Base-by-base conservation (phyloP, 805 yeast genomes). In the Ogataea zsoltii region DNA sequence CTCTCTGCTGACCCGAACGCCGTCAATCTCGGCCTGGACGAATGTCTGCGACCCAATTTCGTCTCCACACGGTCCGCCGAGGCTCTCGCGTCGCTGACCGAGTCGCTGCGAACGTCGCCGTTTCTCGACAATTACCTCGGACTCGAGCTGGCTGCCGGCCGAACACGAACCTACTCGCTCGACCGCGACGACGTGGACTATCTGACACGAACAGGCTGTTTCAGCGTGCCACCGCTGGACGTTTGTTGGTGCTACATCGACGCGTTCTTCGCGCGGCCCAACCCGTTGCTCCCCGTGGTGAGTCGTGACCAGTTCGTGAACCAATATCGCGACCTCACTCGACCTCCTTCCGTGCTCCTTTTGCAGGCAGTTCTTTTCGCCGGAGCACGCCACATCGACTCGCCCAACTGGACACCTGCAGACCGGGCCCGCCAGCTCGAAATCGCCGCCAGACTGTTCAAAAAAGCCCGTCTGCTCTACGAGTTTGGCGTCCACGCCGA, bases 251-350 rank as follows among this genome's bases (percentile, higher is more conserved):
- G 80, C 51, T 66, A 84, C 44, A 72, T 85, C 30, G 72, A 79
- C 37, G 66, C 75, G 36, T 86, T 74, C 62, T 85, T 86, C 54
- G 75, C 73, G 36, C 76, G 76, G 49, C 74, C 83, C 31, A 88
- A 85, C 57, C 88, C 88, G 1, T 55, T 75, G 29, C 75, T 83
- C 62, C 94, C 94, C 11, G 75, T 84, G 18, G 68, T 86, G 44
- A 80, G 84, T 64, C 68, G 80, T 35, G 68, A 80, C 0, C 72
- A 72, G 53, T 86, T 85, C 61, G 71, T 83, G 80, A 60, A 67
- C 33, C 67, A 68, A 48, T 77, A 80, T 57, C 74, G 75, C 53
- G 80, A 83, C 34, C 69, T 76, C 2, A 62, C 73, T 11, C 76
- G 77, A 54, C 79, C 77, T 33, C 86, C 88, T 4, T 78, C 87